Conservation (phyloP, 2,329 filamentous ascomycete species). For the Colletotrichum paranaense region DNA sequence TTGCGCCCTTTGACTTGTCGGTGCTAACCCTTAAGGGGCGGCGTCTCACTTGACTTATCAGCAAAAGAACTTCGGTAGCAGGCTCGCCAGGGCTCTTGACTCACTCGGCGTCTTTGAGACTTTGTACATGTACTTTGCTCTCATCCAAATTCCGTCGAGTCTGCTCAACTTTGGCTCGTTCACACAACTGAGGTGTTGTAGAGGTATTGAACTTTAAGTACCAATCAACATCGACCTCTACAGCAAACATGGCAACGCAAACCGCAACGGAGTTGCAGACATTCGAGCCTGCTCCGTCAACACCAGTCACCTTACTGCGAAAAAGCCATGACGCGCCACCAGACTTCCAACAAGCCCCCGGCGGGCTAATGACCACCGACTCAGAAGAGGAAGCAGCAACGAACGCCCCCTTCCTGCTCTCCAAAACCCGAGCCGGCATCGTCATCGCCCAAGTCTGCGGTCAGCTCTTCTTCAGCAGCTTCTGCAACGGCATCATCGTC, state of each 20-base stretch:
- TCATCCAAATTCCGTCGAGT: neutral
- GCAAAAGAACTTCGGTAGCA: neutral
- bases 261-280: neutral
- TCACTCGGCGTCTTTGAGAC: neutral
- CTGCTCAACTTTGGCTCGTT: neutral
- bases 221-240: neutral
- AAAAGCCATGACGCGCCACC: neutral
- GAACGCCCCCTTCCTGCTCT: neutral
- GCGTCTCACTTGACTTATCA: neutral
- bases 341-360: neutral
- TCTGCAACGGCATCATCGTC: constrained; percentile 17
- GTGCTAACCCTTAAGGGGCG: neutral
- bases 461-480: constrained; percentile 11
- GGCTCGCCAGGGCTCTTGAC: neutral
- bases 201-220: neutral
- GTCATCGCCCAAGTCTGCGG: constrained; percentile 11
- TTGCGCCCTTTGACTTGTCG: neutral
- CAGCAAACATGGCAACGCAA: neutral
- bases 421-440: neutral
- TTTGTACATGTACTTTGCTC: neutral
- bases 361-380: neutral
- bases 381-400: neutral
- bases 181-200: neutral
- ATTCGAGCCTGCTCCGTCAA: neutral
- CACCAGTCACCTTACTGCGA: neutral